These are phyloP conservation scores for Clarireedia hainanense DNA, from an alignment of 2,329 filamentous ascomycete species.

Conservation along the genomic window DNA sequence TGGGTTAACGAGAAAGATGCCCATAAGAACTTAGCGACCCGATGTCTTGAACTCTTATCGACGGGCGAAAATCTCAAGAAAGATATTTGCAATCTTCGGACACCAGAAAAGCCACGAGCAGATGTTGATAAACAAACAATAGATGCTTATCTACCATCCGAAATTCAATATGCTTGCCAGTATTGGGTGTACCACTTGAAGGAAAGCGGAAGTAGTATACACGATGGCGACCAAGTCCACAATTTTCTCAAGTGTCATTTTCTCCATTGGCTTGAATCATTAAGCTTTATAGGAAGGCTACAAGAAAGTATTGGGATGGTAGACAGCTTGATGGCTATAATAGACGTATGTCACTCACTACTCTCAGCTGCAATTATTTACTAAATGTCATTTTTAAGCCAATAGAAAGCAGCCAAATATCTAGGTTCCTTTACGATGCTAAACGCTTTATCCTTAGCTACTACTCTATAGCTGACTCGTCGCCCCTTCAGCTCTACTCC, in stretches of 20 bases:
- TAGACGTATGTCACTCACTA: not conserved
- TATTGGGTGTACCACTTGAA: constrained; percentile 15
- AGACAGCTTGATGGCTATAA: not conserved
- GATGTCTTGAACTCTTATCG: constrained; percentile 33
- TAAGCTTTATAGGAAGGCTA: constrained; percentile 19
- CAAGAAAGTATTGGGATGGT: constrained; percentile 15
- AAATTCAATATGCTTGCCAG: constrained; percentile 25
- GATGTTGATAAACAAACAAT: constrained; percentile 30
- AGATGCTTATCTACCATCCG: constrained; percentile 21
- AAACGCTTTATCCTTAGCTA: not conserved
- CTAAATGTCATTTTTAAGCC: not conserved
- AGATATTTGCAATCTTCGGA: constrained; percentile 31
- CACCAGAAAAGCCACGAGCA: constrained; percentile 22
- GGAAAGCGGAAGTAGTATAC: constrained; percentile 19
- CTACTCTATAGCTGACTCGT: no score
- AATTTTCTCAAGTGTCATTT: constrained; percentile 33
- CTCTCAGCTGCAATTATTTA: not conserved
- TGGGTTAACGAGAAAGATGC: constrained; percentile 31
- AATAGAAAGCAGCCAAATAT: not conserved
- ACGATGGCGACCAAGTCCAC: constrained; percentile 27
- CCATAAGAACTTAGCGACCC: constrained; percentile 27
- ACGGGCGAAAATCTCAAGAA: constrained; percentile 24
- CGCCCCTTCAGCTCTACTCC: no score
- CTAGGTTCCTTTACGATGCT: constrained; percentile 3
- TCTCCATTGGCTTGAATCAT: constrained; percentile 28